Conservation (phyloP, 148 eudicot species). For the Rhododendron ovatum region DNA sequence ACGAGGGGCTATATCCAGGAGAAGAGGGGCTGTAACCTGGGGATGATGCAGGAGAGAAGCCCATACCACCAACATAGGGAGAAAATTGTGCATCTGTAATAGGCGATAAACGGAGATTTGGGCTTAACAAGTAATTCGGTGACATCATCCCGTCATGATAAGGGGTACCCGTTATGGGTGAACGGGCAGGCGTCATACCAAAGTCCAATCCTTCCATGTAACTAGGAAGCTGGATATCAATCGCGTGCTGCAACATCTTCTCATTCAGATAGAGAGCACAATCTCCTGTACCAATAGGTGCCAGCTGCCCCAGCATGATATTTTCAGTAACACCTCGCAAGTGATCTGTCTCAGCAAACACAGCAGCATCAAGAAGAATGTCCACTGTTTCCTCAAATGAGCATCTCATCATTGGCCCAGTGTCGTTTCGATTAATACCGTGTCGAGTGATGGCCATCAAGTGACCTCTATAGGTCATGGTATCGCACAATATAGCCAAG, state of each 20-base stretch:
- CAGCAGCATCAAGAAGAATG: constrained; percentile 98
- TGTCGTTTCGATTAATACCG: constrained; percentile 90
- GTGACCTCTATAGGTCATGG: constrained; percentile 99
- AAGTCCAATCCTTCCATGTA: constrained; percentile 86
- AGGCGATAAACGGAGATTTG: constrained; percentile 55
- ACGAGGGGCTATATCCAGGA: constrained; percentile 46
- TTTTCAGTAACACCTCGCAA: constrained; percentile 97
- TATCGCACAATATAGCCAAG: constrained; percentile 92
- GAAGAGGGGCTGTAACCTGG: constrained; percentile 57
- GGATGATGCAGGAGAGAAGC: constrained; percentile 52
- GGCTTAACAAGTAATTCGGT: constrained; percentile 76
- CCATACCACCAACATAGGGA: constrained; percentile 58
- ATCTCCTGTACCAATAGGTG: constrained; percentile 96
- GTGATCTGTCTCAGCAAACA: constrained; percentile 81
- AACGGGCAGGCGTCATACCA: constrained; percentile 90
- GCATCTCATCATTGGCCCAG: constrained; percentile 98
- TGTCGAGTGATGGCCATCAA: constrained; percentile 98
- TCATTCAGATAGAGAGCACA: constrained; percentile 80
- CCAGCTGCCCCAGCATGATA: constrained; percentile 96
- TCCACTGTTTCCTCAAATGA: constrained; percentile 99
- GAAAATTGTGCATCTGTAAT: constrained; percentile 53
- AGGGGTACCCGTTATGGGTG: constrained; percentile 78
- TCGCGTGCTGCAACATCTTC: constrained; percentile 89
- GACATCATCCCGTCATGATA: constrained; percentile 93
- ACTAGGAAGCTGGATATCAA: constrained; percentile 88